Evolutionary conservation across 73 alveolate genomes (phyloP).

Genomic region (Tetrahymena malaccensis): DNA sequence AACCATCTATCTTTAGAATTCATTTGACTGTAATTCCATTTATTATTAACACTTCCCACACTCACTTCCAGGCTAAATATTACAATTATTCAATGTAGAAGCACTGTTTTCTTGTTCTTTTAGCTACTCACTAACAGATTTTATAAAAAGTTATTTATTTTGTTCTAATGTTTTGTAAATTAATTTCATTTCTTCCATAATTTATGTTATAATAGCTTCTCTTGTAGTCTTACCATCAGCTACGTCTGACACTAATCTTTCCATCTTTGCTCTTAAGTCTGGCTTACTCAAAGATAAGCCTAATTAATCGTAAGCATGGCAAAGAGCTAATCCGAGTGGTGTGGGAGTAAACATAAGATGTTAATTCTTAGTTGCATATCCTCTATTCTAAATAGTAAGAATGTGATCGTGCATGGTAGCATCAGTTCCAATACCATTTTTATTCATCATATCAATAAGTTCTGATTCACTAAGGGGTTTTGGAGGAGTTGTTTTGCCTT

Average conservation of each 20-base stretch:
- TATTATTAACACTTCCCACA: background rate
- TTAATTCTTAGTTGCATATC: conserved; percentile 86
- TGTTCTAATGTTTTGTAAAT: conserved; percentile 57
- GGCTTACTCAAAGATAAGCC: conserved; percentile 90
- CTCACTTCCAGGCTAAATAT: conserved; percentile 11
- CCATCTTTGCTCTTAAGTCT: conserved; percentile 92
- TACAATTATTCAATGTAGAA: conserved; percentile 27
- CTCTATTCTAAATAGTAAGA: conserved; percentile 82
- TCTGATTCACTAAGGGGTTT: conserved; percentile 95
- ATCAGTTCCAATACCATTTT: conserved; percentile 99
- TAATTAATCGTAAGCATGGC: conserved; percentile 81
- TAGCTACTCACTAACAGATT: conserved; percentile 41
- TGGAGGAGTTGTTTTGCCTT: conserved; percentile 93
- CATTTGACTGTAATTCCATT: background rate
- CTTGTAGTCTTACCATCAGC: conserved; percentile 72
- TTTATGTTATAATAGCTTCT: conserved; percentile 62
- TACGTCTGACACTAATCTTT: conserved; percentile 80
- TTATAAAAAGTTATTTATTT: conserved; percentile 33
- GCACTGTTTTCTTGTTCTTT: conserved; percentile 54
- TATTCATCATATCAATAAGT: conserved; percentile 93
- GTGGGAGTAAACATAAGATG: conserved; percentile 82
- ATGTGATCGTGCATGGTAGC: conserved; percentile 99
- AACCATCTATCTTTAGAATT: conserved; percentile 7
- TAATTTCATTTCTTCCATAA: conserved; percentile 62
- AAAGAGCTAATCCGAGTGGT: conserved; percentile 86